Base-by-base conservation (phyloP, 352 stramenopile genomes). In the Aphanomyces cochlioides region DNA sequence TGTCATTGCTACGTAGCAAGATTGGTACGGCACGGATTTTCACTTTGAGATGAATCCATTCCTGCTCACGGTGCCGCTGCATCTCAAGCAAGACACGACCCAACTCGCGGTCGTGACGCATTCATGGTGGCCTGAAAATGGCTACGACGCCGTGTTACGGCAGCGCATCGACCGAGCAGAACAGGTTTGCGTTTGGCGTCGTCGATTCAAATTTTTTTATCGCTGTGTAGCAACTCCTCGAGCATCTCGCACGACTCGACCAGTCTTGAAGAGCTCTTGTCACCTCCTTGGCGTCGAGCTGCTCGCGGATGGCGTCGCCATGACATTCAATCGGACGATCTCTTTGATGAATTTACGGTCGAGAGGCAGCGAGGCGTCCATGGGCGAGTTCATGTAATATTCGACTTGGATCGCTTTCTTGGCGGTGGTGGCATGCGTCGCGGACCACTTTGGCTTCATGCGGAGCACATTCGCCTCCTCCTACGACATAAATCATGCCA, bases 21-120 rank as follows among this genome's bases (percentile, higher is more conserved):
- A 66, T 19, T 66, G 58, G 58, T 66, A 66, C 39, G 58, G 58
- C 5, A 15, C n/a, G 38, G 58, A 66, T 28, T 66, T 66, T 47
- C 40, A 66, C 39, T 66, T 66, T 53, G 39, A 48, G 39, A 47
- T 38, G 28, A 66, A 66, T 41, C 58, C 58, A 19, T 66, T 66
- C 39, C 37, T 66, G 37, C 28, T 53, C 15, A 53, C 58, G 6
- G 21, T 41, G 36, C 50, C 50, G 8, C 50, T 58, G 8, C 50
- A 58, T 34, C 50, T 58, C 50, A 58, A 58, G 50, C 28, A n/a
- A 34, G 7, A 58, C 50, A 34, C 1, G 8, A 58, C 3, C 37
- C 58, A 41, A 36, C 19, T 34, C 37, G 58, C 36, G n/a, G 58
- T 66, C 28, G 39, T 50, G 34, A n/a, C 36, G 12, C 48, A 66